Evolutionary conservation across 805 yeast genomes (phyloP).

Genomic region (Teunomyces cretensis): DNA sequence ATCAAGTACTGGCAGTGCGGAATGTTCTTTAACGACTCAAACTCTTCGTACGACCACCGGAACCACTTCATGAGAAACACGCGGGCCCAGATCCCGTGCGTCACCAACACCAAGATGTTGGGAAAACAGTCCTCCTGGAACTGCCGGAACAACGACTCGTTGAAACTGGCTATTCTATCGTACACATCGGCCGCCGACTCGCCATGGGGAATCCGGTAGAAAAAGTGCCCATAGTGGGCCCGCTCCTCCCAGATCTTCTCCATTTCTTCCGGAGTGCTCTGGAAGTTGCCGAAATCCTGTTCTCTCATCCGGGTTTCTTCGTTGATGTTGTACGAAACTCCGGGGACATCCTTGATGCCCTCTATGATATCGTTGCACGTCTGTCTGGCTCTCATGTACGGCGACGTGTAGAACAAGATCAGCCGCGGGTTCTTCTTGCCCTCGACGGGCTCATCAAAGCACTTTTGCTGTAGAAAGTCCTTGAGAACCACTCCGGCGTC

Average conservation of each 20-base stretch:
- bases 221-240: slow-evolving; percentile 76
- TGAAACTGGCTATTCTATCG: slow-evolving; percentile 87
- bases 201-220: slow-evolving; percentile 88
- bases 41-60: slow-evolving; percentile 87
- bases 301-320: slow-evolving; percentile 94
- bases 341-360: slow-evolving; percentile 50
- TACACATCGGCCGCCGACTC: slow-evolving; percentile 96
- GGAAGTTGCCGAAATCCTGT: slow-evolving; percentile 94
- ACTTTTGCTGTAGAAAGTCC: slow-evolving; percentile 36
- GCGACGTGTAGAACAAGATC: slow-evolving; percentile 82
- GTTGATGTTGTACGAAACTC: slow-evolving; percentile 50
- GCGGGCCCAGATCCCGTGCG: slow-evolving; percentile 93
- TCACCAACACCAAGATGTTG: slow-evolving; percentile 77
- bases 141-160: slow-evolving; percentile 81
- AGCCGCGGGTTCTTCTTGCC: slow-evolving; percentile 23
- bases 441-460: slow-evolving; percentile 22
- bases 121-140: slow-evolving; percentile 67
- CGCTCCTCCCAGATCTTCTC: slow-evolving; percentile 79
- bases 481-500: slow-evolving; percentile 57
- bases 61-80: slow-evolving; percentile 95
- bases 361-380: slow-evolving; percentile 71
- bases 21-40: slow-evolving; percentile 78
- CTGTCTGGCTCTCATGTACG: slow-evolving; percentile 80
- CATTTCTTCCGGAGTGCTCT: slow-evolving; percentile 74
- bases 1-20: slow-evolving; percentile 82